phyloP scores from a whole-genome alignment of 1,139 yeast species.

The Suhomyces guaymorum region DNA sequence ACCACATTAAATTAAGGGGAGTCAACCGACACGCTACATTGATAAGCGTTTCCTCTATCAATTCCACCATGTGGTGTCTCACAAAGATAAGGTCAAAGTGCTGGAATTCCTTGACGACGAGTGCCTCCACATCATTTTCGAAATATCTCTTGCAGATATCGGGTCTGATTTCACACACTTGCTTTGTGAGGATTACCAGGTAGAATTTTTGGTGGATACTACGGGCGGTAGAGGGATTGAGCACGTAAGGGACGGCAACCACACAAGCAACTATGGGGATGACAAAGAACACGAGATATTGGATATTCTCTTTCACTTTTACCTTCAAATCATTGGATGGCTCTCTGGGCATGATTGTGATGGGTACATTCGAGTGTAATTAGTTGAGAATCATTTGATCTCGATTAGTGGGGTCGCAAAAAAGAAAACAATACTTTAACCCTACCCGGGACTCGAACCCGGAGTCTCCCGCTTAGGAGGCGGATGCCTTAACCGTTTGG shows the following conservation, averaged over 20 bases:
- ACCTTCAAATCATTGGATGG: not conserved
- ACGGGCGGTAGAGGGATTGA: slow-evolving; percentile 11
- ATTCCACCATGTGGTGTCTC: not conserved
- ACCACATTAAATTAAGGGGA: not conserved
- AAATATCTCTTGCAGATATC: not conserved
- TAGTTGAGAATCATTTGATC: no score
- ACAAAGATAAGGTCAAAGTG: not conserved
- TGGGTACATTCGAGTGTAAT: no score
- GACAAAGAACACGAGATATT: slow-evolving; percentile 10
- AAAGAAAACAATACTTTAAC: slow-evolving; percentile 35
- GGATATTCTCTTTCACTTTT: slow-evolving; percentile 8
- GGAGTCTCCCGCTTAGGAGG: slow-evolving; percentile 96
- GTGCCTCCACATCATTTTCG: not conserved
- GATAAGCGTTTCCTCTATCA: not conserved
- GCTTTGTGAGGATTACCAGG: not conserved
- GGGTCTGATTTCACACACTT: not conserved
- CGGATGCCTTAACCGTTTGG: slow-evolving; percentile 95
- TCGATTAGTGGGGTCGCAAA: not conserved
- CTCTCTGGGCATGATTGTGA: not conserved
- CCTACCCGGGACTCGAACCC: slow-evolving; percentile 97
- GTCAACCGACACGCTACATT: not conserved
- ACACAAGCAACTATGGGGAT: slow-evolving; percentile 12
- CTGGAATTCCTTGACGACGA: not conserved
- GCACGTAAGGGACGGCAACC: slow-evolving; percentile 12
- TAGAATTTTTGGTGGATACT: not conserved